phyloP scores from a whole-genome alignment of 345 rosid species.

The Noccaea caerulescens region DNA sequence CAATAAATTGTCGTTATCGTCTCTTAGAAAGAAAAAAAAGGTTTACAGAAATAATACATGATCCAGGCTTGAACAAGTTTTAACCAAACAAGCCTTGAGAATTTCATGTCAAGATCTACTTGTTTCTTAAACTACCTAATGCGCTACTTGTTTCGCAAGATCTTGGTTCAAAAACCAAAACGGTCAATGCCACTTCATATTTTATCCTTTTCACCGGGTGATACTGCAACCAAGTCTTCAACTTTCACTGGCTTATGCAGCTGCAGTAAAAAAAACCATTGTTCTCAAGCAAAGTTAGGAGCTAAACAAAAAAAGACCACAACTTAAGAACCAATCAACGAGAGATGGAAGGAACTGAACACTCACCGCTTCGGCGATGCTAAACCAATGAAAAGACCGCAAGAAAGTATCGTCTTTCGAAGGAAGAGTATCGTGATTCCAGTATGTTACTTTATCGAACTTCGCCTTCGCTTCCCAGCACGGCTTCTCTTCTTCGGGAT shows the following conservation, averaged over 20 bases:
- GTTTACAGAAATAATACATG: slow-evolving; percentile 4
- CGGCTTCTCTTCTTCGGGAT: slow-evolving; percentile 42
- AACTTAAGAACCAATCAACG: not conserved
- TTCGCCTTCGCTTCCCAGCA: slow-evolving; percentile 79
- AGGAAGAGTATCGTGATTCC: slow-evolving; percentile 87
- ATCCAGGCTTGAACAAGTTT: not conserved
- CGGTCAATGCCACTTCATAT: not conserved
- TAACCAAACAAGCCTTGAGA: slow-evolving; percentile 28
- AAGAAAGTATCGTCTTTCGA: slow-evolving; percentile 72
- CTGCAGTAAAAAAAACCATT: slow-evolving; percentile 50
- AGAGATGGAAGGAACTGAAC: slow-evolving; percentile 11
- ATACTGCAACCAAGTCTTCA: slow-evolving; percentile 59
- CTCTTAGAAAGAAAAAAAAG: not conserved
- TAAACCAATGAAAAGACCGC: slow-evolving; percentile 76
- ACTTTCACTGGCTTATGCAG: slow-evolving; percentile 68
- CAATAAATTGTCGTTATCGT: not conserved
- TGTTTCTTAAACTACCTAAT: not conserved
- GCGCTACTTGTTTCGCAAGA: slow-evolving; percentile 13
- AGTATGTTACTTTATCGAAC: slow-evolving; percentile 72
- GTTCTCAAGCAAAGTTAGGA: slow-evolving; percentile 7
- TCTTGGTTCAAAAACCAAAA: slow-evolving; percentile 5
- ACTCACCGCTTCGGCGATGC: slow-evolving; percentile 79
- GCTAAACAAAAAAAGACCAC: not conserved
- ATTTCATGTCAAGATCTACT: slow-evolving; percentile 6
- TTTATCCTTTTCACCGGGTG: slow-evolving; percentile 21